Evolutionary conservation across 805 yeast species (phyloP).

Genomic region (Blastobotrys americana): DNA sequence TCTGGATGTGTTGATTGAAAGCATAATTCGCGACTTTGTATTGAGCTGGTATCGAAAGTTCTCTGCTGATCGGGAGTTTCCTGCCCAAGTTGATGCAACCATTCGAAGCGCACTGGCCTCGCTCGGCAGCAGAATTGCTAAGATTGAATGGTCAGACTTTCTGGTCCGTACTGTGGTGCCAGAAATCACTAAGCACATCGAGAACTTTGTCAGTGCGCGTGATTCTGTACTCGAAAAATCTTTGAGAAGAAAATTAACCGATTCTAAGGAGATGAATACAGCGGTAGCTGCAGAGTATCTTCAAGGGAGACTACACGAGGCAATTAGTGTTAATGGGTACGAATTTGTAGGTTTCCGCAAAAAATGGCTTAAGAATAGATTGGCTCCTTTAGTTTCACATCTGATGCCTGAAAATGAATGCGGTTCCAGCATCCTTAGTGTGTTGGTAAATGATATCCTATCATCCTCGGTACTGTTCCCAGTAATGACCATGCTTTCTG

Average conservation of each 20-base stretch:
- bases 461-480: constrained; percentile 53
- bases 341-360: constrained; percentile 38
- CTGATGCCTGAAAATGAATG: constrained; percentile 42
- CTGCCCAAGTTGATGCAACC: constrained; percentile 39
- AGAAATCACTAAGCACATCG: constrained; percentile 55
- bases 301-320: constrained; percentile 52
- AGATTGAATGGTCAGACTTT: constrained; percentile 49
- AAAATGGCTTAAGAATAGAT: constrained; percentile 40
- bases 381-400: constrained; percentile 41
- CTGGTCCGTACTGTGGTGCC: constrained; percentile 58
- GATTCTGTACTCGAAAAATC: constrained; percentile 27
- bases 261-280: constrained; percentile 34
- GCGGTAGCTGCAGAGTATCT: constrained; percentile 41
- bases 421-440: constrained; percentile 40
- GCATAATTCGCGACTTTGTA: constrained; percentile 48
- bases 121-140: constrained; percentile 37
- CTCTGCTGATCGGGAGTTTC: constrained; percentile 33
- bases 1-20: constrained; percentile 42
- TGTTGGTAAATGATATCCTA: constrained; percentile 57
- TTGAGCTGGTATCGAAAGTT: constrained; percentile 52
- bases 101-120: constrained; percentile 37
- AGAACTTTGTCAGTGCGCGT: constrained; percentile 40
- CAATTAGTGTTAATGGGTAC: constrained; percentile 36
- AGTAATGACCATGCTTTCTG: constrained; percentile 44
- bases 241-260: constrained; percentile 24